Conservation (phyloP, 257 asterid species). For the Penstemon eatonii region DNA sequence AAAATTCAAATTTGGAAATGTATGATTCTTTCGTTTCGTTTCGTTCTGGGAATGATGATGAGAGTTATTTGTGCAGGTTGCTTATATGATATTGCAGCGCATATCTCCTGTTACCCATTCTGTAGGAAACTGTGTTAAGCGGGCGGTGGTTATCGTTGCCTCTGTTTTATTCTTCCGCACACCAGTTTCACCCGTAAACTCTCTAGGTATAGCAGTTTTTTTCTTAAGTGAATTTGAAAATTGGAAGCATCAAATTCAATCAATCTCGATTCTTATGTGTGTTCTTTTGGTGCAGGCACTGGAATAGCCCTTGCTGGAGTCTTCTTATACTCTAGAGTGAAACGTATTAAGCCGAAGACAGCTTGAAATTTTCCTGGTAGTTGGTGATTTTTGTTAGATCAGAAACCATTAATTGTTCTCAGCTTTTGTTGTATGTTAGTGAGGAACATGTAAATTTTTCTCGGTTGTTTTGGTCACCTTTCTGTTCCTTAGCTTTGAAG, state of each 20-base stretch:
- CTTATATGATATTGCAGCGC: slow-evolving; percentile 91
- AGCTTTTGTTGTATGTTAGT: not conserved
- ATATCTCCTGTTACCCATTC: slow-evolving; percentile 97
- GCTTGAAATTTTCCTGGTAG: slow-evolving; percentile 37
- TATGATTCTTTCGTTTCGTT: not conserved
- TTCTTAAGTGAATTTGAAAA: too few relatives aligned
- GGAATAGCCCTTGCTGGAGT: slow-evolving; percentile 92
- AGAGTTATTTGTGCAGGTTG: slow-evolving; percentile 53
- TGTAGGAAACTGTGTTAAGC: slow-evolving; percentile 88
- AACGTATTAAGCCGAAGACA: slow-evolving; percentile 64
- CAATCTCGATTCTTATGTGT: not conserved
- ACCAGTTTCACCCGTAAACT: slow-evolving; percentile 70
- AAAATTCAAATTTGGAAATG: not conserved
- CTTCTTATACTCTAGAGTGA: slow-evolving; percentile 84
- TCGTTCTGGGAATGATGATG: slow-evolving; percentile 21
- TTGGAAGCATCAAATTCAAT: not conserved
- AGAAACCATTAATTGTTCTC: slow-evolving; percentile 19
- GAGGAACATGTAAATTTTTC: slow-evolving; percentile 21
- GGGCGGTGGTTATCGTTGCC: slow-evolving; percentile 86
- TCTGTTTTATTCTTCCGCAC: slow-evolving; percentile 89
- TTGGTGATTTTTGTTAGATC: slow-evolving; percentile 35
- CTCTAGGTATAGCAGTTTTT: slow-evolving; percentile 52
- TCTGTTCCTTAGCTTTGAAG: not conserved
- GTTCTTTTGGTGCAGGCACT: slow-evolving; percentile 53
- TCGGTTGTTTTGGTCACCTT: slow-evolving; percentile 3